Base-by-base conservation (phyloP, 176 grass and related monocot genomes). In the Poa pratensis region DNA sequence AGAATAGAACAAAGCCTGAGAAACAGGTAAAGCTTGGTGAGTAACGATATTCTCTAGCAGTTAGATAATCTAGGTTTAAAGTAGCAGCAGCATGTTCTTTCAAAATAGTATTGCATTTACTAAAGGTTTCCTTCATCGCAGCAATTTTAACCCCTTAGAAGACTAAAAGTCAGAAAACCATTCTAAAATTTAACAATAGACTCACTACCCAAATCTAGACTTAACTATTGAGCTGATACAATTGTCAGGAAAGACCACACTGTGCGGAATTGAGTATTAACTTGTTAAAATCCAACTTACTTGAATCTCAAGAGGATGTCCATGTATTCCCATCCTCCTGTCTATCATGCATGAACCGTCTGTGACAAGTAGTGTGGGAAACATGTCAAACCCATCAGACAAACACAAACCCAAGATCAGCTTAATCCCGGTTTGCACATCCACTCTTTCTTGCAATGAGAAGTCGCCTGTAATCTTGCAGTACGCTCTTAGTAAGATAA, bases 321-420 rank as follows among this genome's bases (percentile, higher is more conserved):
- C 93, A 88, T 95, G 93, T 87, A 95, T 95, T 57, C 93, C 90
- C 93, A 95, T 95, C 66, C 93, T 84, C 62, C 93, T 85, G 82
- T 95, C 93, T 84, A 95, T 92, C 93, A 95, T 95, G 88, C 93
- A 95, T 82, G 93, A 95, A 19, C 93, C 93, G 20, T 95, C 93
- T 43, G 93, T 95, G 80, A 95, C 93, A 58, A 95, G 83, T 71
- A 95, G 82, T 59, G 93, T 90, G 73, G 93, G 93, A 46, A 95
- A 95, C 93, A 95, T 95, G 80, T 95, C 93, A 12, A 95, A 95
- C 63, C 93, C 93, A 90, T 95, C 93, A 58, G 90, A 69, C 80
- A 95, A 86, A 86, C 93, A 95, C 74, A 90, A 86, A 77, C 86
- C 90, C 63, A 95, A 80, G 35, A 95, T 95, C 88, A 95, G 43